phyloP scores from a whole-genome alignment of 139 green algal genomes.

The Volvox reticuliferus region DNA sequence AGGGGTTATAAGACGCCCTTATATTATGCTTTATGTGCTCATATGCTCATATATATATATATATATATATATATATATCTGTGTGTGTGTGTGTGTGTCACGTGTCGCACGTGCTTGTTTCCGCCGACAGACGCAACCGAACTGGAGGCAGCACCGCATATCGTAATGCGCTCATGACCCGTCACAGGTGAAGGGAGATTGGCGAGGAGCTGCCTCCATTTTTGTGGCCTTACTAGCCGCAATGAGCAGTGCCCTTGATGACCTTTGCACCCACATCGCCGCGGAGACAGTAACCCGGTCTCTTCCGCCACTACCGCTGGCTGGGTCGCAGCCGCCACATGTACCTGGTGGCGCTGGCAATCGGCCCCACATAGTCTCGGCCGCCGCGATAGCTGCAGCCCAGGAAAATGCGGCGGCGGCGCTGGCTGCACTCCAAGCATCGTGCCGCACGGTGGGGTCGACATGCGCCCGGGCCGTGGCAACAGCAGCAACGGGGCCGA shows the following conservation, averaged over 20 bases:
- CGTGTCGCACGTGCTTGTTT: no score
- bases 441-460: neutral
- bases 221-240: neutral
- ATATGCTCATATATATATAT: no score
- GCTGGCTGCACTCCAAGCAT: conserved; percentile 19
- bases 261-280: neutral
- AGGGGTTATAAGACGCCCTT: no score
- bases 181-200: conserved; percentile 1
- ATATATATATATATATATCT: no score
- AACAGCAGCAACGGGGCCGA: neutral
- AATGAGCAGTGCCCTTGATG: neutral
- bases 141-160: no score
- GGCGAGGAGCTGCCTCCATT: neutral
- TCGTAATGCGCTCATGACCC: neutral
- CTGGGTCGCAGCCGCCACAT: neutral
- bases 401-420: neutral
- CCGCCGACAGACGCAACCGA: no score
- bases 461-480: neutral
- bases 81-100: no score
- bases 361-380: neutral
- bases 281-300: no score
- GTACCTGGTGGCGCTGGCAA: no score
- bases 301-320: neutral
- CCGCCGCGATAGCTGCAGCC: neutral
- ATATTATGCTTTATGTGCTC: no score